Evolutionary conservation across 1,284 basidiomycete species (phyloP), one percentile per base, ranked within the genome.

Genomic region (Coniophora puteana): DNA sequence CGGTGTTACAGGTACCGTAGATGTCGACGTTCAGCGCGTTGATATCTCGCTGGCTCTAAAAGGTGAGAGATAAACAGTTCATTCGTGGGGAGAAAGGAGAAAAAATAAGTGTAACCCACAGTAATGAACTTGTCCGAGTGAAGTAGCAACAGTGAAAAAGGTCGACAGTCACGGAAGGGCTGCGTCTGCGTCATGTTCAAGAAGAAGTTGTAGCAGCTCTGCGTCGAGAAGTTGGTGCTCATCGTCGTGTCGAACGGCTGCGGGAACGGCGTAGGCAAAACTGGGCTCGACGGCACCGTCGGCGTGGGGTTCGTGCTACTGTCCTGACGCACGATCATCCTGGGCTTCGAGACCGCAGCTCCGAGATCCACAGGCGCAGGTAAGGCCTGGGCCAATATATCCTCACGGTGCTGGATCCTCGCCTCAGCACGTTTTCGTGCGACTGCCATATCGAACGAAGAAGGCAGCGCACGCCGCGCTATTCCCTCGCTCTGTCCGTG

Each of bases 1-100:
- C 63, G 7, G 83, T 84, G 53, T 85, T 85, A 58, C 85, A 89
- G 1, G 82, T 88, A 4, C 83, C 85, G 80, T 81, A 88, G 7
- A 92, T 52, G 25, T 90, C 67, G 3, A 67, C 57, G 54, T 89
- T 91, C 49, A 89, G 67, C 26, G 68, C 58, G 1, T 78, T 74
- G 35, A 81, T 61, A 59, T 90, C 80, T 2, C 60, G 57, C 52
- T 88, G 78, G 13, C 76, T 72, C 83, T 88, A 18, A 17, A 28
- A 17, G 40, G 43, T 33, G n/a, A 22, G 14, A 51, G 17, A 48
- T 37, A 38, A 33, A 37, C 16, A 29, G 14, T 20, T 37, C 32
- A 27, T 34, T 20, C 36, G 24, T 21, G 30, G 17, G 14, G 31
- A 26, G 24, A 16, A 24, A 25, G 29, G 25, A 28, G 37, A 27